Base-by-base conservation (phyloP, 2,329 filamentous ascomycete species). In the Colletotrichum theobromicola region DNA sequence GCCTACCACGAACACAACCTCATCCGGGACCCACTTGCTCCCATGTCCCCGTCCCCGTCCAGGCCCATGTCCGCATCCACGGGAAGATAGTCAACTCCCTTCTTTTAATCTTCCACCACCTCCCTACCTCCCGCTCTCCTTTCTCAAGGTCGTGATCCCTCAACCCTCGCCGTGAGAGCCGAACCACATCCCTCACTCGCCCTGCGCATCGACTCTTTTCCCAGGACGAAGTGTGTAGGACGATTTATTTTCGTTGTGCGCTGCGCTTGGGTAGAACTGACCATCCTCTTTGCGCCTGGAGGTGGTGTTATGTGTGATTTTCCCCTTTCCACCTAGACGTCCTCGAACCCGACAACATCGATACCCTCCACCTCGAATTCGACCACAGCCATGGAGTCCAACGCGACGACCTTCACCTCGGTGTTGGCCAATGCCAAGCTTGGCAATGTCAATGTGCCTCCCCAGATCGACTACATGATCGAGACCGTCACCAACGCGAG, bases 371-470 rank as follows among this genome's bases (percentile, higher is more conserved):
- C 46, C 30, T 63, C 46, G 37, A 24, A 74, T 30, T 34, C 74
- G 32, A 28, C 53, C 75, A 37, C 60, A 42, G 76, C 76, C 78
- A 90, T 90, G 89, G 88, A 88, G 80, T 83, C 90, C 79, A 85
- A 90, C 79, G 93, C 93, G 83, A 90, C 90, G 79, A 93, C 90
- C 83, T 93, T 95, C 79, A 90, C 90, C 80, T 95, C 94, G 82
- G 91, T 93, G 63, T 83, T 93, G 82, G 93, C 93, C 76, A 90
- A 90, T 82, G 88, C 91, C 80, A 90, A 87, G 79, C 84, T 87
- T 77, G 84, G 84, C 75, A 83, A 84, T 73, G 85, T 86, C 77
- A 84, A 83, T 74, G 83, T 93, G 66, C 88, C 89, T 61, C 87
- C 89, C 57, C 89, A 90, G 77, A 81, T 93, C 76, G 87, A 90